Base-by-base conservation (phyloP, 345 rosid species). In the Ceriops decandra region DNA sequence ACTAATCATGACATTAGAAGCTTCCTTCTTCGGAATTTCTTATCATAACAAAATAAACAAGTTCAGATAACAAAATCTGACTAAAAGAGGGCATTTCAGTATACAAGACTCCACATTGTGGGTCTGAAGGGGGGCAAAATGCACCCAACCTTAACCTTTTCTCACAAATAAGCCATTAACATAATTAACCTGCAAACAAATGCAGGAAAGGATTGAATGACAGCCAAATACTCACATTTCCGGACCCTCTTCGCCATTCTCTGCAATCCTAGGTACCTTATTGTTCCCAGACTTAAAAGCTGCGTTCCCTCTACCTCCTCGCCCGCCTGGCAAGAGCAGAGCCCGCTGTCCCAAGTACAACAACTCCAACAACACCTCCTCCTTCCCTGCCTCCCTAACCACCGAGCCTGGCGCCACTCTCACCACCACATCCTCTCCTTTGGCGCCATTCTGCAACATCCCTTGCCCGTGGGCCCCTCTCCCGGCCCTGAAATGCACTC, bases 291-390 rank as follows among this genome's bases (percentile, higher is more conserved):
- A 80, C 78, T 89, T 93, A 71, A 91, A 93, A 1, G 98, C 87
- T 21, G 93, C 90, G 79, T 93, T 93, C 69, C 97, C 98, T 84
- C 97, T 77, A 17, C 98, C 97, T 56, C 98, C 98, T 83, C 95
- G 85, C 24, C 96, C 96, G 47, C 98, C 98, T 17, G 95, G 95
- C 75, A 93, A 75, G 76, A 91, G 30, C 82, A 93, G 75, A 0
- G 97, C 98, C 71, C 78, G 78, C 72, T 91, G 92, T 28, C 97
- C 97, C 7, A 95, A 91, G 71, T 82, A 17, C 82, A 91, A 52
- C 84, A 93, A 68, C 80, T 91, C 98, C 85, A 91, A 62, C 82
- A 93, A 78, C 73, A 91, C 93, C 60, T 89, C 95, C 66, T 85
- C 90, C 42, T 69, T 82, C 52, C 83, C 93, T 0, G 97, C 85